These are phyloP conservation scores for Chalciporus pseudorubinellus DNA, from an alignment of 768 basidiomycete genomes.

Conservation along the genomic window DNA sequence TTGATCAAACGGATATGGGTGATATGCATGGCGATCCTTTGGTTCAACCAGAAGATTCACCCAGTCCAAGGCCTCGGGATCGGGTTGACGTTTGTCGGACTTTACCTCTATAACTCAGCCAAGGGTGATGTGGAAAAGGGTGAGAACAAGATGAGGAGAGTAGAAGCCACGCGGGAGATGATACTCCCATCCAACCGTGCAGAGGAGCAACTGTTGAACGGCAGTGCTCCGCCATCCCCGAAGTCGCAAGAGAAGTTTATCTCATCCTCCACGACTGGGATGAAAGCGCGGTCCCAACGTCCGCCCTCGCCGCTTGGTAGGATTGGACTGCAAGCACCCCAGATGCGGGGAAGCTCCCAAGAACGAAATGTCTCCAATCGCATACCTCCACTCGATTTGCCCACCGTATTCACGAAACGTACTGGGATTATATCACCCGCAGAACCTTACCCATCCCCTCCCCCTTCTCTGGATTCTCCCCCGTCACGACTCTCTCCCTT, in stretches of 20 bases:
- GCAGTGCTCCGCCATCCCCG: constrained; percentile 32
- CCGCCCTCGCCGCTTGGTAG: constrained; percentile 4
- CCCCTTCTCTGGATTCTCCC: constrained; percentile 33
- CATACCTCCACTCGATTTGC: constrained; percentile 18
- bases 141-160: constrained; percentile 80
- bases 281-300: constrained; percentile 19
- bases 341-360: constrained; percentile 6
- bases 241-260: neutral
- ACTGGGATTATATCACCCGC: constrained; percentile 26
- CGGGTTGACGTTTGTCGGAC: constrained; percentile 78
- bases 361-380: constrained; percentile 17
- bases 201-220: constrained; percentile 52
- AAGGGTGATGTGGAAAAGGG: constrained; percentile 92
- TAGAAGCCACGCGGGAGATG: constrained; percentile 68
- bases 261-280: constrained; percentile 25
- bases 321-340: constrained; percentile 1
- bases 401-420: constrained; percentile 25
- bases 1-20: constrained; percentile 97
- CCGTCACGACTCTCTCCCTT: constrained; percentile 11
- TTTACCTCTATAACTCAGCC: constrained; percentile 95
- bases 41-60: constrained; percentile 90
- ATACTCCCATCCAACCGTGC: constrained; percentile 65
- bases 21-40: constrained; percentile 95
- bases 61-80: constrained; percentile 89
- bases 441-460: constrained; percentile 52